Evolutionary conservation across 495 filamentous ascomycete species (phyloP).

Genomic region (Aspergillus incahuasiensis): DNA sequence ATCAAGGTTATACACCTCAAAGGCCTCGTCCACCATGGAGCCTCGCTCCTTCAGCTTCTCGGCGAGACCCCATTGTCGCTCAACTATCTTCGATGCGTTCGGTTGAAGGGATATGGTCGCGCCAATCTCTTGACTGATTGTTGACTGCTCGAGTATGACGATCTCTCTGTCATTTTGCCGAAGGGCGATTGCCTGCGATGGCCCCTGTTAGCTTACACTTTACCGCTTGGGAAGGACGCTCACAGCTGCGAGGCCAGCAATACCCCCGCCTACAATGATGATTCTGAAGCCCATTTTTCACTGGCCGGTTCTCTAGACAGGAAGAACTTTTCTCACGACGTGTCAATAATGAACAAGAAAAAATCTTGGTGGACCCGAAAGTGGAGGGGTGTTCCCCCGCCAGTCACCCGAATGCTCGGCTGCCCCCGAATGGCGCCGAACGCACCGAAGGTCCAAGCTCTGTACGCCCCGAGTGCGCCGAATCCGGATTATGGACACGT

Average conservation of each 20-base stretch:
- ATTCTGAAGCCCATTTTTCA: slow-evolving; percentile 7
- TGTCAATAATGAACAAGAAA: background rate
- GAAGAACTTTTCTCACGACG: too few relatives aligned
- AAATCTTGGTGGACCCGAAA: background rate
- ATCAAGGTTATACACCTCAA: slow-evolving; percentile 26
- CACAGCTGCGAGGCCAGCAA: slow-evolving; percentile 11
- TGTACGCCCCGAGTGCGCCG: too few relatives aligned
- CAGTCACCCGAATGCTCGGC: too few relatives aligned
- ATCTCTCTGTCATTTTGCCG: slow-evolving; percentile 4
- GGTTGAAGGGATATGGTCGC: slow-evolving; percentile 16
- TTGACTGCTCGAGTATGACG: slow-evolving; percentile 7
- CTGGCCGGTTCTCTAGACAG: too few relatives aligned
- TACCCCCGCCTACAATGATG: slow-evolving; percentile 15
- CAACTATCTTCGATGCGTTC: slow-evolving; percentile 27
- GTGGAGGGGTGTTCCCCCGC: background rate
- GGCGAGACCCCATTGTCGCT: slow-evolving; percentile 19
- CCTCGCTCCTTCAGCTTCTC: slow-evolving; percentile 10
- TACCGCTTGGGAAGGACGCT: background rate
- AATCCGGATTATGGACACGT: too few relatives aligned
- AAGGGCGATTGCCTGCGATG: slow-evolving; percentile 12
- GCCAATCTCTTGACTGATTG: slow-evolving; percentile 8
- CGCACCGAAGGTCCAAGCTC: background rate
- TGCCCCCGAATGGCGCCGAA: too few relatives aligned
- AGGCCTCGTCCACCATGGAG: slow-evolving; percentile 26
- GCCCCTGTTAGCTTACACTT: background rate